These are phyloP conservation scores for Senna siamea DNA, from an alignment of 306 rosid genomes.

Conservation along the genomic window DNA sequence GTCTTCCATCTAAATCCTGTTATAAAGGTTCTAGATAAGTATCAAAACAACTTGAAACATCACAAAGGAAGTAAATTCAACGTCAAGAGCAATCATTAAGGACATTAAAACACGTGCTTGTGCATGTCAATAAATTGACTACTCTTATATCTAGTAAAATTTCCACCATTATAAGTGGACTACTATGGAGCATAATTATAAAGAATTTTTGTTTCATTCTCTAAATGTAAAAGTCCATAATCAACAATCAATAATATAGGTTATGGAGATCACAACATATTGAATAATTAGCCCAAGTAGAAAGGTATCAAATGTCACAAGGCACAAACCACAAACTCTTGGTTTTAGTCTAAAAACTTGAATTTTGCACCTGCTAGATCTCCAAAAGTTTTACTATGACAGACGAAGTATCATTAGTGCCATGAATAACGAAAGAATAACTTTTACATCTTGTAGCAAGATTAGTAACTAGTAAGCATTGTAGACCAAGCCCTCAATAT, in stretches of 20 bases:
- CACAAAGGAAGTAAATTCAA: background rate
- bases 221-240: background rate
- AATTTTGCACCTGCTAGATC: background rate
- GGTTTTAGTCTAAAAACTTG: background rate
- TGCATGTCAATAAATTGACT: background rate
- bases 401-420: background rate
- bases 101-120: background rate
- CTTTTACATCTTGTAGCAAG: background rate
- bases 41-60: no score
- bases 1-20: constrained; percentile 77
- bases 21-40: background rate
- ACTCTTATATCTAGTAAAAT: background rate
- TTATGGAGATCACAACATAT: background rate
- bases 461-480: background rate
- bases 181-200: background rate
- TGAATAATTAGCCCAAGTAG: background rate
- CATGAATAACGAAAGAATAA: background rate
- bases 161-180: background rate
- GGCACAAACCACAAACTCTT: background rate
- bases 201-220: background rate
- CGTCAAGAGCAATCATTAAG: background rate
- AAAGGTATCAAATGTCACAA: constrained; percentile 19
- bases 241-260: background rate
- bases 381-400: background rate
- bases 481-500: background rate